phyloP scores from a whole-genome alignment of 805 yeast genomes.

The Lipomyces sp. region DNA sequence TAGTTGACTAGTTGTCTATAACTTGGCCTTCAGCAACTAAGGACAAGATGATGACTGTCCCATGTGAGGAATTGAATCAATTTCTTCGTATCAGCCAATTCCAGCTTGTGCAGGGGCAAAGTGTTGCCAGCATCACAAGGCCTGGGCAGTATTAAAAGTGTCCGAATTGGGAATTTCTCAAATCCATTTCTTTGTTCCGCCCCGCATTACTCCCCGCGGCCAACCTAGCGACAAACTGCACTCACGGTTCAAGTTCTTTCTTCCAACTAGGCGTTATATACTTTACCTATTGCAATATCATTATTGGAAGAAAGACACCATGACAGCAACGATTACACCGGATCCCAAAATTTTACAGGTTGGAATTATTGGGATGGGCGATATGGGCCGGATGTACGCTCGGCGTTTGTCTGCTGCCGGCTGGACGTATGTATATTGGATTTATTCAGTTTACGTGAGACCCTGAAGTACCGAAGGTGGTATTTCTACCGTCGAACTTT shows the following conservation, averaged over 20 bases:
- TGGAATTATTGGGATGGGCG: slow-evolving; percentile 96
- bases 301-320: neutral
- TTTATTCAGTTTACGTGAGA: neutral
- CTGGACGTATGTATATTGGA: slow-evolving; percentile 55
- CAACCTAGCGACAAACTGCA: neutral
- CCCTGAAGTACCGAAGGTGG: neutral
- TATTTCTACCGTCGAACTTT: neutral
- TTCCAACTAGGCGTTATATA: neutral
- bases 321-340: slow-evolving; percentile 5
- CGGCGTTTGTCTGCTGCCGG: slow-evolving; percentile 76
- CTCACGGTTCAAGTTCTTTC: neutral
- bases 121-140: no score
- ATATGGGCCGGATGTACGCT: slow-evolving; percentile 94
- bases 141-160: no score
- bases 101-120: no score
- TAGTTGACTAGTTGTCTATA: no score
- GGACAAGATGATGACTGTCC: neutral
- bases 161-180: neutral
- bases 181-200: neutral
- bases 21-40: neutral
- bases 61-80: neutral
- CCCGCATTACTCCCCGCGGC: neutral
- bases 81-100: no score
- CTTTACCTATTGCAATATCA: neutral
- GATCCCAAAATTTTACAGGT: slow-evolving; percentile 54